Evolutionary conservation across 768 basidiomycete genomes (phyloP).

Genomic region (Pleurotus salmoneostramineus): DNA sequence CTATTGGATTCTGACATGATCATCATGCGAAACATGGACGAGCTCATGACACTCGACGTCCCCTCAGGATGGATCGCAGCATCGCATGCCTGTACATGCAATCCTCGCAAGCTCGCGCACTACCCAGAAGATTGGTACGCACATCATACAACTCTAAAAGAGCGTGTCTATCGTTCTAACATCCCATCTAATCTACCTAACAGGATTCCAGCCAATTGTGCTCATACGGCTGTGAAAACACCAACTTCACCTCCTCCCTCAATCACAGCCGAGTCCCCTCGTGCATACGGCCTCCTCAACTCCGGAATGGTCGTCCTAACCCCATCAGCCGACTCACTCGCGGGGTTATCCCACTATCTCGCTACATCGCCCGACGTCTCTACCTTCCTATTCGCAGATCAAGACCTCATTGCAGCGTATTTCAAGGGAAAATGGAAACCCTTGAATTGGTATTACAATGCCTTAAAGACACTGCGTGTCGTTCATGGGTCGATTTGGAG

Average conservation of each 20-base stretch:
- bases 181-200: constrained; percentile 10
- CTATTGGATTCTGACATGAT: constrained; percentile 90
- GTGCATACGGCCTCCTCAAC: constrained; percentile 83
- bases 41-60: constrained; percentile 56
- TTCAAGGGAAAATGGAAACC: constrained; percentile 80
- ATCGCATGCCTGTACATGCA: constrained; percentile 90
- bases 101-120: constrained; percentile 77
- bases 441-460: constrained; percentile 87
- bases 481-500: constrained; percentile 78
- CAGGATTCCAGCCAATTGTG: constrained; percentile 93
- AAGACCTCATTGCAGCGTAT: constrained; percentile 81
- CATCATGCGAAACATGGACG: constrained; percentile 79
- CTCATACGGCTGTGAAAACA: constrained; percentile 57
- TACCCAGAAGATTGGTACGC: constrained; percentile 88
- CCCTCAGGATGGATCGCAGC: constrained; percentile 78
- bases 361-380: constrained; percentile 34
- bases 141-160: constrained; percentile 10
- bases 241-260: constrained; percentile 35
- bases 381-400: constrained; percentile 75
- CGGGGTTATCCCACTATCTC: constrained; percentile 54
- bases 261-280: constrained; percentile 41
- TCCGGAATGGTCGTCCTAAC: constrained; percentile 84
- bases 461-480: constrained; percentile 78
- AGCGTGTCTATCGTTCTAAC: neutral
- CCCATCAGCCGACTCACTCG: constrained; percentile 59